These are phyloP conservation scores for Mortierella alpina DNA, from an alignment of 192 early-diverging fungal species.

Conservation along the genomic window DNA sequence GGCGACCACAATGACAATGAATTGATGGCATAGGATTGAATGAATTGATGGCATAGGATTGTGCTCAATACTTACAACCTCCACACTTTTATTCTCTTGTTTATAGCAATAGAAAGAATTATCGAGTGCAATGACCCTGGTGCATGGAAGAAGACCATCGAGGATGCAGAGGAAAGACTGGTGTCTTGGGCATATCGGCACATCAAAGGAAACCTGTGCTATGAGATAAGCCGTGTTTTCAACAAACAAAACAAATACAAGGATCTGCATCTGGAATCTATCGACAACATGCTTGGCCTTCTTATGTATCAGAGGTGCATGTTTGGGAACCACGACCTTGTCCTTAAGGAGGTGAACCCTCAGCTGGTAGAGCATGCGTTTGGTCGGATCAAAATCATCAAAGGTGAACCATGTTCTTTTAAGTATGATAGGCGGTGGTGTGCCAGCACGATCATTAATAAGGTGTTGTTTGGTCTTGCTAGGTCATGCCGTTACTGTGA, in stretches of 20 bases:
- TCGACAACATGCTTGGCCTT: conserved; percentile 31
- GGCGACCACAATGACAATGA: conserved; percentile 16
- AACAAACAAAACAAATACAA: conserved; percentile 29
- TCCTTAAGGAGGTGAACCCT: conserved; percentile 31
- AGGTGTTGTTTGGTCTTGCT: not conserved
- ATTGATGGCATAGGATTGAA: no score
- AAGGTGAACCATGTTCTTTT: not conserved
- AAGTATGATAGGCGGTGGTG: not conserved
- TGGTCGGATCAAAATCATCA: conserved; percentile 30
- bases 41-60: conserved; percentile 3
- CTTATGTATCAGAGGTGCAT: conserved; percentile 34
- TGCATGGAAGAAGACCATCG: conserved; percentile 17
- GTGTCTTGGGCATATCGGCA: conserved; percentile 15
- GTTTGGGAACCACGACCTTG: conserved; percentile 29
- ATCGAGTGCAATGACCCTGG: not conserved
- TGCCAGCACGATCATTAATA: no score
- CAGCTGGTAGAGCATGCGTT: conserved; percentile 27
- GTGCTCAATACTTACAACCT: conserved; percentile 14
- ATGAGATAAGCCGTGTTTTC: conserved; percentile 9
- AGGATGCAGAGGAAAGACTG: conserved; percentile 29
- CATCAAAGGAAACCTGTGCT: conserved; percentile 34
- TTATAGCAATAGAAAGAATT: conserved; percentile 8
- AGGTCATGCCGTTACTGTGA: conserved; percentile 11
- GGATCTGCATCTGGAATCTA: conserved; percentile 22
- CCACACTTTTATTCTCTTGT: not conserved